Evolutionary conservation across 768 basidiomycete genomes (phyloP), one percentile per base, ranked within the genome.

Genomic region (Suillus plorans): DNA sequence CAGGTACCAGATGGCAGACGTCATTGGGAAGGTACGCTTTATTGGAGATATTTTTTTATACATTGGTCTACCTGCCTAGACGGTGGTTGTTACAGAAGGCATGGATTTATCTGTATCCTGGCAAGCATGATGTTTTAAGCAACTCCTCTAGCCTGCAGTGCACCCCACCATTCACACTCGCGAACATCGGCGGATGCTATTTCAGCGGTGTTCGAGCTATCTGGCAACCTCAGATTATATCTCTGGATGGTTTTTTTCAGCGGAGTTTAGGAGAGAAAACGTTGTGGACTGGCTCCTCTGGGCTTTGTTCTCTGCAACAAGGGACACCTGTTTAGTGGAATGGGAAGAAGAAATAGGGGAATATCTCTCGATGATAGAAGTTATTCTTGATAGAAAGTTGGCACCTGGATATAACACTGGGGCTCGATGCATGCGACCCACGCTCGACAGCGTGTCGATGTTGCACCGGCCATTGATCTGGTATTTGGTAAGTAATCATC

Each of bases 251-350:
- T 89, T 89, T 72, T 71, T 80, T 8, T 76, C 75, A 5, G 57
- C 74, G 2, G 68, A 56, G 10, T 69, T 85, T 60, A 79, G 76
- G 59, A 80, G 80, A 22, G 79, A 82, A 20, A 87, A 89, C 65
- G 73, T 84, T 47, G 56, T 78, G 6, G 85, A 88, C 55, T 90
- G 88, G 88, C 71, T 89, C n/a, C 77, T 86, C 7, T 90, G 87
- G 87, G 84, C 86, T 0, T 65, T 89, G 28, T 89, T 88, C 70
- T 82, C 82, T 1, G 73, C 78, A 4, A 74, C 80, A 6, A 70
- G 74, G 36, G 70, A 76, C 5, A 69, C 76, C 12, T 55, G 67
- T 5, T 61, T 67, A 25, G 65, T 76, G 20, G 80, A 79, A 44
- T 85, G 84, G 81, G 69, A 74, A 16, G 84, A 84, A 3, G 88